A percentile compares a stretch with the other conserved stretches of the same genome.
phyloP scores from a whole-genome alignment of 208 protist genomes.

The Phytomonas francai region DNA sequence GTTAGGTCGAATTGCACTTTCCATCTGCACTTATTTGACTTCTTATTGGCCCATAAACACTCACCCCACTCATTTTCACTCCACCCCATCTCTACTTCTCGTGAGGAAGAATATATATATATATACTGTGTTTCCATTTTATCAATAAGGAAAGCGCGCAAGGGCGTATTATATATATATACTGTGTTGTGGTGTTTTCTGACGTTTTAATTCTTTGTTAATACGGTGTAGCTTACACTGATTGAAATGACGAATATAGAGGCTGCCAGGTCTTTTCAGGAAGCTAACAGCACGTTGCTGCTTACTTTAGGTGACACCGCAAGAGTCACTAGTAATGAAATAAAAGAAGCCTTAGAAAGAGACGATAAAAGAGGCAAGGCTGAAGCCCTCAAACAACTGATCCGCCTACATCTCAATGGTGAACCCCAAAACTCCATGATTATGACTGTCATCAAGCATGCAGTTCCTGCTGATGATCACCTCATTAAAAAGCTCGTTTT shows the following conservation, averaged over 20 bases:
- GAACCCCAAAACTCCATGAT: slow-evolving; percentile 95
- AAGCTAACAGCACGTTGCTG: slow-evolving; percentile 68
- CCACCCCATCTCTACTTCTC: slow-evolving; percentile 2
- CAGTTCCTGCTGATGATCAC: slow-evolving; percentile 89
- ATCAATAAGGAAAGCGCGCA: not conserved
- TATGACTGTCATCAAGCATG: slow-evolving; percentile 96
- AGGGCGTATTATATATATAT: not conserved
- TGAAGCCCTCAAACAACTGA: slow-evolving; percentile 87
- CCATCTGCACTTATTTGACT: not conserved
- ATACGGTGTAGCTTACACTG: not conserved
- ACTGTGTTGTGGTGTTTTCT: slow-evolving; percentile 1
- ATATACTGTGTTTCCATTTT: slow-evolving; percentile 6
- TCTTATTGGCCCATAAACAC: not conserved
- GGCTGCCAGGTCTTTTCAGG: slow-evolving; percentile 29
- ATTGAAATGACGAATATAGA: not conserved
- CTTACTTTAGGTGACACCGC: slow-evolving; percentile 27
- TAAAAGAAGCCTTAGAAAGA: slow-evolving; percentile 88
- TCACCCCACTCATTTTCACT: not conserved
- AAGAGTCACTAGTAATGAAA: slow-evolving; percentile 59
- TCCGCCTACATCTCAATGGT: slow-evolving; percentile 93
- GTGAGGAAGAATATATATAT: slow-evolving; percentile 11
- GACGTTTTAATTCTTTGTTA: not conserved
- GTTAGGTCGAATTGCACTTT: slow-evolving; percentile 16
- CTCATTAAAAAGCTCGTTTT: slow-evolving; percentile 97
- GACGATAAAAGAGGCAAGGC: slow-evolving; percentile 72